phyloP scores from a whole-genome alignment of 1,139 yeast species.

The Debaryomyces subglobosus region DNA sequence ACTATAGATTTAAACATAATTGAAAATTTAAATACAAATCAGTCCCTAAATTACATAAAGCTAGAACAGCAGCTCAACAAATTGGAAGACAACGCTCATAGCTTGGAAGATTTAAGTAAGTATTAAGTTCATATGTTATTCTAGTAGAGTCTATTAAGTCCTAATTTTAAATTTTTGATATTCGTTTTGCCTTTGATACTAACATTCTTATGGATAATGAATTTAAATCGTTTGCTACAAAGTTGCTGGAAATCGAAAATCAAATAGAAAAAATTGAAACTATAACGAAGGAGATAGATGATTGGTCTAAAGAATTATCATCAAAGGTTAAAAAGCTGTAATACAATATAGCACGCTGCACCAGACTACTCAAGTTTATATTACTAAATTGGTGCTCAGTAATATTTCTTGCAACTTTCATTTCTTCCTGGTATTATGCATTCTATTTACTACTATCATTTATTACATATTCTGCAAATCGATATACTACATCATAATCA shows the following conservation, averaged over 20 bases:
- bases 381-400: not conserved
- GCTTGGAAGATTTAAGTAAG: constrained; percentile 36
- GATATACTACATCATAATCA: not conserved
- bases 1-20: constrained; percentile 54
- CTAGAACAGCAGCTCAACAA: constrained; percentile 50
- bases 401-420: not conserved
- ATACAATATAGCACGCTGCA: not conserved
- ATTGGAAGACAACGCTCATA: constrained; percentile 37
- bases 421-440: not conserved
- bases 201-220: constrained; percentile 29
- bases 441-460: not conserved
- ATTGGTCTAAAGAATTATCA: constrained; percentile 60
- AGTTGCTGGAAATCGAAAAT: constrained; percentile 46
- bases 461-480: not conserved
- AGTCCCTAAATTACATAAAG: constrained; percentile 58
- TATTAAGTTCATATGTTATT: constrained; percentile 11
- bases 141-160: not conserved
- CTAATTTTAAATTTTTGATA: not conserved
- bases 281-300: constrained; percentile 57
- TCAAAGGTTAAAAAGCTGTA: constrained; percentile 5
- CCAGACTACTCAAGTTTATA: not conserved
- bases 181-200: constrained; percentile 8
- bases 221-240: constrained; percentile 28
- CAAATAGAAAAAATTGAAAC: constrained; percentile 49
- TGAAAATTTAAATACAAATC: constrained; percentile 60